A percentile compares a stretch with the other conserved stretches of the same genome.
phyloP scores from a whole-genome alignment of 345 rosid genomes.

The Gossypium ekmanianum region DNA sequence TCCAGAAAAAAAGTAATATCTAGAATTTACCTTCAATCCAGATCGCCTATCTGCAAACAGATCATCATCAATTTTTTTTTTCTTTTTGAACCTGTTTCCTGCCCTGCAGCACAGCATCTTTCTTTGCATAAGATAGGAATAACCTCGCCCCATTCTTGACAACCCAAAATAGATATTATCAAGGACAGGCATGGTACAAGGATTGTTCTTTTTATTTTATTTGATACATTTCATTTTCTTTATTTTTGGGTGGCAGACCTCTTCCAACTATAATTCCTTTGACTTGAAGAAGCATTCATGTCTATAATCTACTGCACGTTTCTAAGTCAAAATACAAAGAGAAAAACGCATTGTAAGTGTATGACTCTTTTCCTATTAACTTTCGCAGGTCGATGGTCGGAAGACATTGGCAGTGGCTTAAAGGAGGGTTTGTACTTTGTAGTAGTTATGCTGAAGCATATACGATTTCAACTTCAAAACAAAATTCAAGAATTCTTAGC shows the following conservation, averaged over 20 bases:
- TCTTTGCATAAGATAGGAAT: conserved; percentile 71
- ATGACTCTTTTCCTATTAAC: background rate
- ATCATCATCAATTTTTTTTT: background rate
- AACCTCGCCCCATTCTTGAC: conserved; percentile 57
- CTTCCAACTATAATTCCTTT: background rate
- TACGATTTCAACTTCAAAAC: background rate
- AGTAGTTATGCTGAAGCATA: background rate
- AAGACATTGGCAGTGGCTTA: background rate
- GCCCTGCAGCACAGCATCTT: conserved; percentile 63
- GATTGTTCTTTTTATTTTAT: background rate
- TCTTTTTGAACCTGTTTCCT: background rate
- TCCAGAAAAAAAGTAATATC: conserved; percentile 58
- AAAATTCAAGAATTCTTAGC: background rate
- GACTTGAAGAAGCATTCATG: background rate
- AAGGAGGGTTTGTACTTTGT: background rate
- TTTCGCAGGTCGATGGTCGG: background rate
- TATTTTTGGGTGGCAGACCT: background rate
- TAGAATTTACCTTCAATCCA: background rate
- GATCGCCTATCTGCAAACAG: background rate
- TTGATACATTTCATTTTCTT: background rate
- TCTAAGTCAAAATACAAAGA: background rate
- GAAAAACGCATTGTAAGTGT: background rate
- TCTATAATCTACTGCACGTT: background rate
- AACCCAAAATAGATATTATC: conserved; percentile 44
- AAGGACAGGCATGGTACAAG: conserved; percentile 20